phyloP scores from a whole-genome alignment of 2,329 filamentous ascomycete species.

The Epichloe amarillans region DNA sequence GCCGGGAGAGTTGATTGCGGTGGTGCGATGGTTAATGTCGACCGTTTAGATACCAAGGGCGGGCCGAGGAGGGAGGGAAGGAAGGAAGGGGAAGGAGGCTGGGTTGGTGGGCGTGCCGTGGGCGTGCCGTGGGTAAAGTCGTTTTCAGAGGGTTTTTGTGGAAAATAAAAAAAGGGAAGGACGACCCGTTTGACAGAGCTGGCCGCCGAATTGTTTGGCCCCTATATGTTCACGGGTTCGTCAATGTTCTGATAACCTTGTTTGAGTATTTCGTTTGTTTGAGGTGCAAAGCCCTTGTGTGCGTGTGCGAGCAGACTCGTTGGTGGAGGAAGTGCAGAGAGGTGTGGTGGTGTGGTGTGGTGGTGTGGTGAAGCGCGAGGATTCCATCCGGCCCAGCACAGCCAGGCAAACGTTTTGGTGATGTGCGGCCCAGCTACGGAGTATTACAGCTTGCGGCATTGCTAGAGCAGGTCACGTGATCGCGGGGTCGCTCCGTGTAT shows the following conservation, averaged over 20 bases:
- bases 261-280: neutral
- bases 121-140: neutral
- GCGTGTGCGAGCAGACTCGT: slow-evolving; percentile 3
- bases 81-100: neutral
- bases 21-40: neutral
- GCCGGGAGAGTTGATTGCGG: neutral
- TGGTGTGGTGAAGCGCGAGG: slow-evolving; percentile 3
- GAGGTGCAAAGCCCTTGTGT: slow-evolving; percentile 8
- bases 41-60: neutral
- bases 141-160: neutral
- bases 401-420: slow-evolving; percentile 11
- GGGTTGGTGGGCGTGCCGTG: neutral
- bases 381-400: slow-evolving; percentile 1
- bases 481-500: slow-evolving; percentile 14
- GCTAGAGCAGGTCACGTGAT: slow-evolving; percentile 19
- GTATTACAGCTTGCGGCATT: slow-evolving; percentile 8
- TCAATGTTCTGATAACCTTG: neutral
- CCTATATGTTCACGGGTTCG: neutral
- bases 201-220: neutral
- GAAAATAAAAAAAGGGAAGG: slow-evolving; percentile 1
- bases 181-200: neutral
- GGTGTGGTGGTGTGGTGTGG: too few relatives aligned
- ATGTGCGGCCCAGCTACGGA: slow-evolving; percentile 15
- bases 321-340: slow-evolving; percentile 4
- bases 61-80: neutral